Evolutionary conservation across 164 flowering plant genomes (phyloP).

Genomic region (Amborella trichopoda): DNA sequence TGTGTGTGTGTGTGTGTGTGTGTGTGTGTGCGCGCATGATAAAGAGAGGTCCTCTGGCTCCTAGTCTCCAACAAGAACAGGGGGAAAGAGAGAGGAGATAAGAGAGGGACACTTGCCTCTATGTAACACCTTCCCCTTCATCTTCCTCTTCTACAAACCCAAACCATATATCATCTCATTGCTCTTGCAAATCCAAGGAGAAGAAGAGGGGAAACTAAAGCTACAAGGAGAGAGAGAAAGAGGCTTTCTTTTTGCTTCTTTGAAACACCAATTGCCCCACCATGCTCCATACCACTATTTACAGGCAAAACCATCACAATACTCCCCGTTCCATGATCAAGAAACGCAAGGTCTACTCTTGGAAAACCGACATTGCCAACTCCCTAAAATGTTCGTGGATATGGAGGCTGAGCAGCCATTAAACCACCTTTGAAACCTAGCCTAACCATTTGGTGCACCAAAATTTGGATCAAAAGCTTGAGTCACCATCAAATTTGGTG

Average conservation of each 20-base stretch:
- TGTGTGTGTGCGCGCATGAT: too few relatives aligned
- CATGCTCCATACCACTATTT: slow-evolving; percentile 53
- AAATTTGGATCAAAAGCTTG: slow-evolving; percentile 82
- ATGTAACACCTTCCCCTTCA: too few relatives aligned
- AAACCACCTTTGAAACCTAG: slow-evolving; percentile 64
- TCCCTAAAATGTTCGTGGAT: slow-evolving; percentile 54
- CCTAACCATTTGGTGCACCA: slow-evolving; percentile 71
- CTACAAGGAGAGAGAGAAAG: too few relatives aligned
- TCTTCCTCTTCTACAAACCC: slow-evolving; percentile 72
- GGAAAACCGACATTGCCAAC: slow-evolving; percentile 63
- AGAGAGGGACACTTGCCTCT: too few relatives aligned
- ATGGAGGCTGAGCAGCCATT: slow-evolving; percentile 30
- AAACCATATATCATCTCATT: too few relatives aligned
- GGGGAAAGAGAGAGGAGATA: too few relatives aligned
- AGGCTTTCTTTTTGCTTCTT: too few relatives aligned
- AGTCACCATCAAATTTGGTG: slow-evolving; percentile 65
- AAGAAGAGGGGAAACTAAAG: too few relatives aligned
- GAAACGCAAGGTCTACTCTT: slow-evolving; percentile 36
- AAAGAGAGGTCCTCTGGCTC: too few relatives aligned
- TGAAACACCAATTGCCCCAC: slow-evolving; percentile 61
- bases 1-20: too few relatives aligned
- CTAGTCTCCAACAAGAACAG: too few relatives aligned
- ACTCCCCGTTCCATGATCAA: slow-evolving; percentile 39
- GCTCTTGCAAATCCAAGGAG: too few relatives aligned
- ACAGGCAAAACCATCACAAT: slow-evolving; percentile 88